phyloP scores from a whole-genome alignment of 768 basidiomycete species.

The Serendipita sp. region DNA sequence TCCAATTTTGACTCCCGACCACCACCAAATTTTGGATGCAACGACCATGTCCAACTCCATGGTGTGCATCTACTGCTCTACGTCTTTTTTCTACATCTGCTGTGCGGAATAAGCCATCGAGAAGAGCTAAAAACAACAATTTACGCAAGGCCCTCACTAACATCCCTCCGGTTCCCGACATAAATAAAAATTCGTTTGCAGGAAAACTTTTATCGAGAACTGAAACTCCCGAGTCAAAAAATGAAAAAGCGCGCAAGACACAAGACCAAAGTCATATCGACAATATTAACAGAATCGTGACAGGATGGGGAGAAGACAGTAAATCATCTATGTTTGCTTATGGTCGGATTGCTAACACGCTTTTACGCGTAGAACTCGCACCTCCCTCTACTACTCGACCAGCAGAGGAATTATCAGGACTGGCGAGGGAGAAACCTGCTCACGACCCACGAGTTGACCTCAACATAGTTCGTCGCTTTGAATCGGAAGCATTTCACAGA shows the following conservation, averaged over 20 bases:
- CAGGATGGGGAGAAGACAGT: slow-evolving; percentile 1
- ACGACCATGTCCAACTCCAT: neutral
- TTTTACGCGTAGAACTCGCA: neutral
- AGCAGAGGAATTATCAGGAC: neutral
- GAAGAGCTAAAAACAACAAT: neutral
- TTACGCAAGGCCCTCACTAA: neutral
- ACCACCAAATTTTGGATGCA: neutral
- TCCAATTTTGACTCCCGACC: neutral
- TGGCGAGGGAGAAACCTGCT: neutral
- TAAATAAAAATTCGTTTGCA: neutral
- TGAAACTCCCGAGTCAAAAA: neutral
- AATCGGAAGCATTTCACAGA: neutral
- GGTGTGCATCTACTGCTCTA: neutral
- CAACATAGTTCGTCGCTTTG: neutral
- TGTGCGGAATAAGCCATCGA: neutral
- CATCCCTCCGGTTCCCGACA: neutral
- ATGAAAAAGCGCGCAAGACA: neutral
- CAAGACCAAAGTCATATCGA: neutral
- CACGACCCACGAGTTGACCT: neutral
- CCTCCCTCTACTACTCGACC: neutral
- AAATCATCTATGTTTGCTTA: neutral
- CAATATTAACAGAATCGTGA: neutral
- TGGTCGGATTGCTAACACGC: neutral
- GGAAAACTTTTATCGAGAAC: neutral
- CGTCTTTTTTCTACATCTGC: neutral